Evolutionary conservation across 371 early-diverging fungal species (phyloP).

Genomic region (Smittium culicis): DNA sequence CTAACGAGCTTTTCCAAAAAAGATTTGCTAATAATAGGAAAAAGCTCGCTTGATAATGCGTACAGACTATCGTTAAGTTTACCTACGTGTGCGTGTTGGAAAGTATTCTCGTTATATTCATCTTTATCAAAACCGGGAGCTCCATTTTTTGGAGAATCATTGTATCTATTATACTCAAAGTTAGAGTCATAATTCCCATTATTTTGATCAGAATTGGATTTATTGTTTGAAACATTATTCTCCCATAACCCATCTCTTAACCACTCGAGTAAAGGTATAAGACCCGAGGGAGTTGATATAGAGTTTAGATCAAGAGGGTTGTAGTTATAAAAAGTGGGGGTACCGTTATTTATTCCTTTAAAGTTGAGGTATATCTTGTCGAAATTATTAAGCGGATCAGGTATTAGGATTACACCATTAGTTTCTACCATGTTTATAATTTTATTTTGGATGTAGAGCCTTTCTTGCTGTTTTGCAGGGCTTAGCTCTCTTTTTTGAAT

Average conservation of each 20-base stretch:
- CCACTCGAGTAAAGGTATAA: not conserved
- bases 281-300: not conserved
- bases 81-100: conserved; percentile 35
- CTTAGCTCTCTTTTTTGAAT: conserved; percentile 21
- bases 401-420: conserved; percentile 11
- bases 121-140: not conserved
- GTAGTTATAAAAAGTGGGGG: not conserved
- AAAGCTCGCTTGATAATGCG: conserved; percentile 40
- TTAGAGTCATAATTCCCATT: not conserved
- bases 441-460: conserved; percentile 13
- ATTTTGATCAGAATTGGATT: not conserved
- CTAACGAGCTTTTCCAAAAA: not conserved
- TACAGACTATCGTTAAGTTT: conserved; percentile 40
- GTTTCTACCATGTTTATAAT: not conserved
- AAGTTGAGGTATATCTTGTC: not conserved
- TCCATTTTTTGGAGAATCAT: not conserved
- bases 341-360: not conserved
- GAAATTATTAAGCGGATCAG: not conserved
- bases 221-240: not conserved
- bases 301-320: not conserved
- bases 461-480: conserved; percentile 23
- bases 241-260: not conserved
- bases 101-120: not conserved
- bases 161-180: not conserved
- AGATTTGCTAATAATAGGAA: conserved; percentile 25